Base-by-base conservation (phyloP, 306 rosid species). In the Canavalia ensiformis region DNA sequence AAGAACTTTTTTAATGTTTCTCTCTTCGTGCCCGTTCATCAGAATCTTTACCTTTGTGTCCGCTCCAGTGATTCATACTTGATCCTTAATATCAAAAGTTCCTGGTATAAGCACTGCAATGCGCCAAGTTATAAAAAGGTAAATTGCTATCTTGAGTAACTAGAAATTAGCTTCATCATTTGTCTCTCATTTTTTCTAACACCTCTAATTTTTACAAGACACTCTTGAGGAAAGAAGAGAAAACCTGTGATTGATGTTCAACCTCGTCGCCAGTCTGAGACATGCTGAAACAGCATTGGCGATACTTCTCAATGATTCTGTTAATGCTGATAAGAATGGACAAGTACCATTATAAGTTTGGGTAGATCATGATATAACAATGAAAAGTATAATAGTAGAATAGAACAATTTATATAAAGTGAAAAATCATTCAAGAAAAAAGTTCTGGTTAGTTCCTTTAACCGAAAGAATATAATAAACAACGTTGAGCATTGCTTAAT, bases 61-160 rank as follows among this genome's bases (percentile, higher is more conserved):
- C 81, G 84, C 73, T 91, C 90, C 59, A 92, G 98, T 42, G 95
- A 84, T 78, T 94, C 97, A 64, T 86, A 82, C 64, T 75, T 87
- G 51, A 82, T 76, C 77, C 81, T 89, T 58, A 90, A 56, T 77
- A 75, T 83, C 78, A 88, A 39, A 59, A 92, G 87, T 71, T 94
- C 92, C 68, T 78, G 77, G 60, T 82, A 52, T 69, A 88, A 71
- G 68, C 67, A 78, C 91, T 92, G 86, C 78, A 65, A 41, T 58
- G 30, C 72, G 65, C 45, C 62, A 75, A 0, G 12, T 54, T 54
- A 63, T 68, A 70, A 57, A 49, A 58, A 29, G 49, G 50, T 11
- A 42, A 4, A 68, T 35, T 6, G 13, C n/a, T 50, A 50, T 52
- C 79, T 7, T 67, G 57, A 42, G 35, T 7, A 8, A 35, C 54